Conservation (phyloP, 2,329 filamentous ascomycete genomes). For the Leptographium procerum region DNA sequence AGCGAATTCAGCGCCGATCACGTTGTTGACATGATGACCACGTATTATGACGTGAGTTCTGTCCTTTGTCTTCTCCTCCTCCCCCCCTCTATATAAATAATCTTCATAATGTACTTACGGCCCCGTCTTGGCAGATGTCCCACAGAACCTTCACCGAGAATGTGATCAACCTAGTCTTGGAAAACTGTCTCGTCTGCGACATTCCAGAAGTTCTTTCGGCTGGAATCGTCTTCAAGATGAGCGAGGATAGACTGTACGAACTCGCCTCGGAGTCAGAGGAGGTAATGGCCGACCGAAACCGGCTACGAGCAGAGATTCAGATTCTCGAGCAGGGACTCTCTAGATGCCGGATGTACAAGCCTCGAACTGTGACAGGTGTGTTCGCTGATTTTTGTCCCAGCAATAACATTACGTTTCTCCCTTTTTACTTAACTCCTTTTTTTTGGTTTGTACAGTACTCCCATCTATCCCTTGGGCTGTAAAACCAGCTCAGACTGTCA, state of each 20-base stretch:
- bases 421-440: not conserved
- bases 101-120: too few species aligned
- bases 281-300: conserved; percentile 8
- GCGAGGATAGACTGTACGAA: conserved; percentile 17
- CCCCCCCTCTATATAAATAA: too few species aligned
- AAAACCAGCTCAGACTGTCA: too few species aligned
- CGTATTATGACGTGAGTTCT: conserved; percentile 29
- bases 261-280: conserved; percentile 22
- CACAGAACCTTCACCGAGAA: conserved; percentile 35
- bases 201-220: conserved; percentile 30
- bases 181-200: conserved; percentile 33
- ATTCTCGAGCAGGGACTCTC: not conserved
- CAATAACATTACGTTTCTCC: not conserved
- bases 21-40: conserved; percentile 31
- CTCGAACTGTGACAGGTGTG: not conserved
- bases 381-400: too few species aligned
- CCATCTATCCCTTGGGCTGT: too few species aligned
- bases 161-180: conserved; percentile 33
- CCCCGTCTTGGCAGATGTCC: conserved; percentile 17
- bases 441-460: too few species aligned
- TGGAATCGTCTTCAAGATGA: conserved; percentile 22
- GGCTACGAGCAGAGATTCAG: not conserved
- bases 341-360: not conserved
- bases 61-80: not conserved
- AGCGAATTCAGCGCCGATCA: conserved; percentile 25